phyloP scores from a whole-genome alignment of 345 rosid species.

The Populus ilicifolia region DNA sequence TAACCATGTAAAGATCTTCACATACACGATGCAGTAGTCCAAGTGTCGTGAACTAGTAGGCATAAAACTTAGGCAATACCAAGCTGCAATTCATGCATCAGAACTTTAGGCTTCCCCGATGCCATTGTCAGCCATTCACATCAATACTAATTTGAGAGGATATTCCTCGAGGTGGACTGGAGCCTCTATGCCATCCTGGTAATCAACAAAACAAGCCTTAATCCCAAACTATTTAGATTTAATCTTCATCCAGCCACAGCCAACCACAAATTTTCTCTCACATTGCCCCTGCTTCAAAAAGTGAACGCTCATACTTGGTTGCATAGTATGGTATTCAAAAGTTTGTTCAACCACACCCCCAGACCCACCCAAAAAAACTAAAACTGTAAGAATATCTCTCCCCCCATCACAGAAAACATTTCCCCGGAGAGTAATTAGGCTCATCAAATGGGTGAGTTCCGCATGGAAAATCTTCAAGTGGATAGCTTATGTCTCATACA shows the following conservation, averaged over 20 bases:
- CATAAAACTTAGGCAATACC: background rate
- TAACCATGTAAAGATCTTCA: background rate
- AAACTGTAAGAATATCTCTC: too few species aligned
- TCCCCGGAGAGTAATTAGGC: background rate
- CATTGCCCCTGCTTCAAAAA: background rate
- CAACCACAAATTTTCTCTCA: background rate
- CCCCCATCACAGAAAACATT: too few species aligned
- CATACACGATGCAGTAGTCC: background rate
- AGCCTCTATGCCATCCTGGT: background rate
- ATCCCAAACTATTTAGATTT: background rate
- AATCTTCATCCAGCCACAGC: background rate
- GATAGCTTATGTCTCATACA: background rate
- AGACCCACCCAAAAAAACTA: too few species aligned
- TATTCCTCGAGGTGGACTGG: background rate
- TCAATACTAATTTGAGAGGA: background rate
- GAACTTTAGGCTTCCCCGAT: background rate
- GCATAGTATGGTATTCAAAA: too few species aligned
- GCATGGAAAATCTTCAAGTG: background rate
- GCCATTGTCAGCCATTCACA: background rate
- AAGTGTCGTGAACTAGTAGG: background rate
- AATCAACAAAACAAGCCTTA: background rate
- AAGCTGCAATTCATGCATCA: background rate
- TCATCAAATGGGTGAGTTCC: background rate
- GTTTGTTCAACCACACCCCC: too few species aligned
- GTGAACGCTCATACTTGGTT: background rate